phyloP scores from a whole-genome alignment of 2,329 filamentous ascomycete species.

The Tolypocladium capitatum region DNA sequence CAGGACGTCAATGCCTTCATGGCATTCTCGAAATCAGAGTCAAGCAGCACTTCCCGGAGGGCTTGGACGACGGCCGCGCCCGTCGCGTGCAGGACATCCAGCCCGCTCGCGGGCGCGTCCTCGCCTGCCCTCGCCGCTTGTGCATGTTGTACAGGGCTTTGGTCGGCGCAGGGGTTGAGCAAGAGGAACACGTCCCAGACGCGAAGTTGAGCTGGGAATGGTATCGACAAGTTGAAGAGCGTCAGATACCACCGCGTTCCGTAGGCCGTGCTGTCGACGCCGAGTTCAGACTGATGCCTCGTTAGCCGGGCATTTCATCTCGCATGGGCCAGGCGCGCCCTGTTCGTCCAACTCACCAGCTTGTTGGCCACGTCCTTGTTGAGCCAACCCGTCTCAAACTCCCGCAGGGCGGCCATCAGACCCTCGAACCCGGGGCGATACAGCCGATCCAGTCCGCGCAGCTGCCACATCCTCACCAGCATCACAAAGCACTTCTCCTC shows the following conservation, averaged over 20 bases:
- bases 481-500: slow-evolving; percentile 92
- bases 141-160: slow-evolving; percentile 1
- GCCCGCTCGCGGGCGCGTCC: slow-evolving; percentile 28
- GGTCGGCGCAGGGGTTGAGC: slow-evolving; percentile 38
- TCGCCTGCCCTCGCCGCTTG: background rate
- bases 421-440: slow-evolving; percentile 78
- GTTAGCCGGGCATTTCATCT: background rate
- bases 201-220: slow-evolving; percentile 83
- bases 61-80: slow-evolving; percentile 84
- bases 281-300: slow-evolving; percentile 49
- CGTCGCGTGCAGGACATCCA: slow-evolving; percentile 83
- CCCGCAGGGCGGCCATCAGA: slow-evolving; percentile 70
- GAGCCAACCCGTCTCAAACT: slow-evolving; percentile 80
- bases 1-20: slow-evolving; percentile 96
- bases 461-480: slow-evolving; percentile 86
- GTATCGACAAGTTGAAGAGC: slow-evolving; percentile 91
- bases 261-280: slow-evolving; percentile 81
- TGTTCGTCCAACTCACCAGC: slow-evolving; percentile 44
- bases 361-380: slow-evolving; percentile 67
- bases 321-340: background rate
- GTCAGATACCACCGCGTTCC: slow-evolving; percentile 96
- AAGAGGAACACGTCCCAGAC: slow-evolving; percentile 98
- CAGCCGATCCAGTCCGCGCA: slow-evolving; percentile 72
- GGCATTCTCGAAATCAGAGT: slow-evolving; percentile 90
- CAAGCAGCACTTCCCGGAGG: slow-evolving; percentile 73